Percentiles rank a stretch among this genome's conserved stretches.
These are phyloP conservation scores for Phytophthora litchii DNA, from an alignment of 352 stramenopile species.

Conservation along the genomic window DNA sequence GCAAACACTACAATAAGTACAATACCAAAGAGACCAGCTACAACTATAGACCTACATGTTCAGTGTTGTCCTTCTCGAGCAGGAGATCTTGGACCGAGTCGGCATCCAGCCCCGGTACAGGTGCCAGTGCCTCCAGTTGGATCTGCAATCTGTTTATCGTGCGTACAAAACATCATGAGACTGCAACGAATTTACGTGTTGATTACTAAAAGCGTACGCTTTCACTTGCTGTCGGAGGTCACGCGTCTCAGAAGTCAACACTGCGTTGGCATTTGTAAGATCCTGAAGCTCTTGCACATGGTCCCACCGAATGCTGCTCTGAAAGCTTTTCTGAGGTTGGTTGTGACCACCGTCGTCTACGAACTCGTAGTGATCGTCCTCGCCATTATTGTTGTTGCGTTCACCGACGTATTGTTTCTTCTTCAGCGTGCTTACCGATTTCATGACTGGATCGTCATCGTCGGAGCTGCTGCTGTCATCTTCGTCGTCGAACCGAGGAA, in stretches of 20 bases:
- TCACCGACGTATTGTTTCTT: constrained; percentile 2
- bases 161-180: not conserved
- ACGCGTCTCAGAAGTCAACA: constrained; percentile 44
- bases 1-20: constrained; percentile 3
- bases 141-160: constrained; percentile 57
- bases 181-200: constrained; percentile 22
- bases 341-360: constrained; percentile 2
- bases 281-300: constrained; percentile 61
- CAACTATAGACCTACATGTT: constrained; percentile 48
- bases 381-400: constrained; percentile 30
- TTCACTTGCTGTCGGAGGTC: constrained; percentile 70
- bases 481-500: constrained; percentile 79
- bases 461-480: constrained; percentile 58
- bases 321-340: constrained; percentile 13
- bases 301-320: constrained; percentile 53
- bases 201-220: constrained; percentile 32
- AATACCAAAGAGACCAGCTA: not conserved
- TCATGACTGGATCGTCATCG: constrained; percentile 25
- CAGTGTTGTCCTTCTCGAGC: constrained; percentile 56
- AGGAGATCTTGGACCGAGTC: constrained; percentile 63
- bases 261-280: constrained; percentile 63
- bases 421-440: not conserved
- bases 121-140: constrained; percentile 65
- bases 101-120: constrained; percentile 64
- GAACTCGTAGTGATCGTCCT: constrained; percentile 29